Conservation (phyloP, 495 filamentous ascomycete species). For the Aspergillus bridgeri region DNA sequence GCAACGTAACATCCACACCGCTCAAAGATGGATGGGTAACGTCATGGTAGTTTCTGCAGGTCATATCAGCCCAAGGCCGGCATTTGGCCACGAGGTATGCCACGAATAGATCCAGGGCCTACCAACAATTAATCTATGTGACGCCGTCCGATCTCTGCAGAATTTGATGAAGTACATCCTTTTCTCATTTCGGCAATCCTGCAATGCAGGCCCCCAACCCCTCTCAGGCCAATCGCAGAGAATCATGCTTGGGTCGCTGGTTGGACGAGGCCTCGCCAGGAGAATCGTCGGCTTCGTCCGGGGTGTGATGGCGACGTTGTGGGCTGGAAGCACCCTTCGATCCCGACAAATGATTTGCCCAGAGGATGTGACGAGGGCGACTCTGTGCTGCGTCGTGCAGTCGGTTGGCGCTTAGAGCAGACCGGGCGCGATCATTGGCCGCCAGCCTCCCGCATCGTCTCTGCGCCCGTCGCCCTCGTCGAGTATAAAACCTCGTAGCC, state of each 20-base stretch:
- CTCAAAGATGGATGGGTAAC: neutral
- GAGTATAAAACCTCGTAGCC: conserved; percentile 43
- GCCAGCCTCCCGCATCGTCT: conserved; percentile 5
- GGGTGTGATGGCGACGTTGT: neutral
- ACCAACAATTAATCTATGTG: neutral
- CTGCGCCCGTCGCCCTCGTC: neutral
- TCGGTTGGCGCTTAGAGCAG: conserved; percentile 24
- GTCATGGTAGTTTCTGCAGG: neutral
- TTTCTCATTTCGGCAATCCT: neutral
- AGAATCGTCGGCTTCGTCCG: neutral
- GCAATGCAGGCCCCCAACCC: neutral
- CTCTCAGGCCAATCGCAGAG: neutral
- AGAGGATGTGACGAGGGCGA: conserved; percentile 22
- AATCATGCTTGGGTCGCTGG: neutral
- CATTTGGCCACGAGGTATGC: neutral
- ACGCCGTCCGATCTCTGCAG: neutral
- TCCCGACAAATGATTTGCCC: neutral
- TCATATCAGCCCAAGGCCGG: neutral
- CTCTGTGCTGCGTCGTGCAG: conserved; percentile 27
- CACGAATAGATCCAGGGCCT: neutral
- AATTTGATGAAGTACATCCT: neutral
- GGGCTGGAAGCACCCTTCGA: too few relatives aligned
- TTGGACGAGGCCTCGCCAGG: neutral
- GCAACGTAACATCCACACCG: too few relatives aligned
- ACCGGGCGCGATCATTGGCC: conserved; percentile 16